Conservation (phyloP, 2,329 filamentous ascomycete genomes). For the Grosmannia penicillata region DNA sequence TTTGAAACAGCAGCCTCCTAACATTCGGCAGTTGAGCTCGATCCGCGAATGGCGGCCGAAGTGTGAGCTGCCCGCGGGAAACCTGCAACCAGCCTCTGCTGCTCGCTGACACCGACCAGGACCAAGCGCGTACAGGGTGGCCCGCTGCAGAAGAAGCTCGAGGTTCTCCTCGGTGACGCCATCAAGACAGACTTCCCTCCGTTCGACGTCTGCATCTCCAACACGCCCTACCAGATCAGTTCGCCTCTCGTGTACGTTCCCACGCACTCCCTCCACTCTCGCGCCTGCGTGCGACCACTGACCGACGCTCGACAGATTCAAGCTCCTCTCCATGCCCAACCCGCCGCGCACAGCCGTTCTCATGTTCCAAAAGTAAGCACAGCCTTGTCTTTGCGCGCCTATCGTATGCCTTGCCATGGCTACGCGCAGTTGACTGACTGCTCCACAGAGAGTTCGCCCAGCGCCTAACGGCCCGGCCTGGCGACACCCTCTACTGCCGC, state of each 20-base stretch:
- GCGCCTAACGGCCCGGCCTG: constrained; percentile 73
- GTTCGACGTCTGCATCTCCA: constrained; percentile 59
- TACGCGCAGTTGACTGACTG: too few relatives aligned
- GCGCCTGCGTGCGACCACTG: background rate
- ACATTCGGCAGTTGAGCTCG: constrained; percentile 56
- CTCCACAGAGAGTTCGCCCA: constrained; percentile 67
- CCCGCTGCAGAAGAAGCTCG: constrained; percentile 67
- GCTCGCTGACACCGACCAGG: constrained; percentile 25
- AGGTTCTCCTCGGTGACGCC: constrained; percentile 69
- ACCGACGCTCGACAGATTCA: constrained; percentile 35
- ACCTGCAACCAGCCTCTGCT: constrained; percentile 34
- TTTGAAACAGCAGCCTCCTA: background rate
- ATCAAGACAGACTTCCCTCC: constrained; percentile 65
- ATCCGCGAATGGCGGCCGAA: constrained; percentile 93
- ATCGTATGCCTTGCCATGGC: background rate
- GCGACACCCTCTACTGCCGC: constrained; percentile 81
- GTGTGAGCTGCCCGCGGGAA: constrained; percentile 35
- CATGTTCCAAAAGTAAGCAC: constrained; percentile 45
- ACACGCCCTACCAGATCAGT: constrained; percentile 70
- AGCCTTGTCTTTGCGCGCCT: too few relatives aligned
- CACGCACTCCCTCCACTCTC: background rate
- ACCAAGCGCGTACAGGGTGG: constrained; percentile 86
- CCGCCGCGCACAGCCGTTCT: constrained; percentile 66
- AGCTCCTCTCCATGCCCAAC: constrained; percentile 63
- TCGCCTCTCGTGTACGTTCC: constrained; percentile 53